Evolutionary conservation across 208 protist species (phyloP).

Genomic region (Leishmania major): DNA sequence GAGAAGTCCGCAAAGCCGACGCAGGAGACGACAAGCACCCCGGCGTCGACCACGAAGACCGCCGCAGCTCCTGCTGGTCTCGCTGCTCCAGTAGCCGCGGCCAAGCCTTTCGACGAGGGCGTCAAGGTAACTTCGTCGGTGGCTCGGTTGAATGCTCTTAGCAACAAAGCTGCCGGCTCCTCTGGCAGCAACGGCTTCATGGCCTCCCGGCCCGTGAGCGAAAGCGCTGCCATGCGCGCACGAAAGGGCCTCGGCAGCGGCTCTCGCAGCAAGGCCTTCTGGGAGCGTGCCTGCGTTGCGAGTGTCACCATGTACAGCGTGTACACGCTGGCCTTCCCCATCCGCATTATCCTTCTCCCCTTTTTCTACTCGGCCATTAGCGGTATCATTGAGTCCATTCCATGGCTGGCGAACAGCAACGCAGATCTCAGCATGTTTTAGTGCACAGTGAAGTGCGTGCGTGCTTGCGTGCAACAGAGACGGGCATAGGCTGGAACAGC

Average conservation of each 20-base stretch:
- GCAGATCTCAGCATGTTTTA: constrained; percentile 23
- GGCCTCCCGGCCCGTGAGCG: constrained; percentile 18
- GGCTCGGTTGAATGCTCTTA: constrained; percentile 62
- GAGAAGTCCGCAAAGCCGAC: constrained; percentile 14
- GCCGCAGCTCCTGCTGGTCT: not conserved
- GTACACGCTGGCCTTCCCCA: constrained; percentile 81
- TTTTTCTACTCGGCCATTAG: constrained; percentile 70
- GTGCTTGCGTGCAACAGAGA: not conserved
- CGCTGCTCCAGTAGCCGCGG: constrained; percentile 3
- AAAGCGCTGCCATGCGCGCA: constrained; percentile 26
- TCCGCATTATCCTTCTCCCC: constrained; percentile 76
- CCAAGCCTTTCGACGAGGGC: constrained; percentile 17
- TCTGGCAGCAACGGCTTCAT: constrained; percentile 8
- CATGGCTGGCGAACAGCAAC: constrained; percentile 72
- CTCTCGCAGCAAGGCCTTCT: constrained; percentile 62
- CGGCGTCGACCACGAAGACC: constrained; percentile 1
- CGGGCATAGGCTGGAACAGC: not conserved
- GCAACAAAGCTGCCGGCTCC: constrained; percentile 13
- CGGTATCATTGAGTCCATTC: constrained; percentile 61
- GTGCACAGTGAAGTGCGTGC: not conserved
- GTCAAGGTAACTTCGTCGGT: constrained; percentile 56
- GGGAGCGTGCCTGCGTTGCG: constrained; percentile 68
- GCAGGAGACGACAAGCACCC: constrained; percentile 4
- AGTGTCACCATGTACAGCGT: constrained; percentile 56
- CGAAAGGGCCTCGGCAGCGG: constrained; percentile 39